Percentiles rank a stretch among this genome's conserved stretches.
These are phyloP conservation scores for Penicillium sp. DNA, from an alignment of 2,329 filamentous ascomycete species.

Conservation along the genomic window DNA sequence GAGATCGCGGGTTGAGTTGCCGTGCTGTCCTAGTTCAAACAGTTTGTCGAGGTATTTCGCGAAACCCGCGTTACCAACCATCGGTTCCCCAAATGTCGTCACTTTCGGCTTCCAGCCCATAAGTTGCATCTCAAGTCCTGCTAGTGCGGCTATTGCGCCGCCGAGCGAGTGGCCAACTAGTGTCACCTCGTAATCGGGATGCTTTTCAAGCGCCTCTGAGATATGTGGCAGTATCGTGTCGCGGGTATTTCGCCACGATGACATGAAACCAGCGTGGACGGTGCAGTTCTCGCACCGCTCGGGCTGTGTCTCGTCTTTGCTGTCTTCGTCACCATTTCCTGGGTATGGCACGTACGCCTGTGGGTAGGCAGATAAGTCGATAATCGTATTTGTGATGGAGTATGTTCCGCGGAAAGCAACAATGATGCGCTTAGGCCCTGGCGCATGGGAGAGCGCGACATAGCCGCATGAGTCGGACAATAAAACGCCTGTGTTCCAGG, in stretches of 20 bases:
- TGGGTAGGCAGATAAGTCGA: constrained; percentile 85
- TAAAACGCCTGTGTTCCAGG: constrained; percentile 88
- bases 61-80: constrained; percentile 60
- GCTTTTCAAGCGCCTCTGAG: constrained; percentile 58
- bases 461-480: constrained; percentile 93
- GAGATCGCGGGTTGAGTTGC: constrained; percentile 7
- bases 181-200: constrained; percentile 74
- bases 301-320: constrained; percentile 36
- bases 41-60: constrained; percentile 58
- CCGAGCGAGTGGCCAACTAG: constrained; percentile 91
- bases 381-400: constrained; percentile 86
- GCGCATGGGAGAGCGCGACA: constrained; percentile 79
- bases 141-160: constrained; percentile 87
- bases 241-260: constrained; percentile 79
- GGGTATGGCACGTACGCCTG: constrained; percentile 92
- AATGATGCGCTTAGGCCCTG: constrained; percentile 67
- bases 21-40: constrained; percentile 46
- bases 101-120: constrained; percentile 76
- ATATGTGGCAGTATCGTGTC: constrained; percentile 70
- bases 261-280: constrained; percentile 87
- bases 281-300: constrained; percentile 78
- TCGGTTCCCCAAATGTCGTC: constrained; percentile 92
- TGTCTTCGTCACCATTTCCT: constrained; percentile 45
- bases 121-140: constrained; percentile 77
- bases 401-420: constrained; percentile 95